Conservation (phyloP, 108 stramenopile genomes). For the Cylindrotheca closterium region DNA sequence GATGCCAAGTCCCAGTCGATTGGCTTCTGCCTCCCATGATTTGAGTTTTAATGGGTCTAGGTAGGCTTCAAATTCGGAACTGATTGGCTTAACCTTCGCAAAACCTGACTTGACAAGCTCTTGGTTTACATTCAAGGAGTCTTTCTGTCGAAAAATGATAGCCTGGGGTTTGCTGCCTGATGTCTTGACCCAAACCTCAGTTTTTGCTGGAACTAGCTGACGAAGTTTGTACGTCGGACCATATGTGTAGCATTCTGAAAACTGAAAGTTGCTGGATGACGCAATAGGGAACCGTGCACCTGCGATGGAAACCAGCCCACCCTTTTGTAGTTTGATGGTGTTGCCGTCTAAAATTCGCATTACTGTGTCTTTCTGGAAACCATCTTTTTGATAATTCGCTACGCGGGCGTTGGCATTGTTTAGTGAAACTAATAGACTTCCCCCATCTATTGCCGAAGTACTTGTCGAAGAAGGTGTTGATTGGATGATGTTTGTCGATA, state of each 20-base stretch:
- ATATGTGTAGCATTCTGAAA: constrained; percentile 45
- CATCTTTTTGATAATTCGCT: background rate
- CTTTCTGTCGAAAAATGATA: constrained; percentile 20
- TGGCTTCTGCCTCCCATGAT: constrained; percentile 31
- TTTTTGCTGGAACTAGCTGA: constrained; percentile 35
- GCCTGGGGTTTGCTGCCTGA: constrained; percentile 3
- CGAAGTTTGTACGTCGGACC: constrained; percentile 47
- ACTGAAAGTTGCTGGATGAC: constrained; percentile 14
- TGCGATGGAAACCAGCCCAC: constrained; percentile 43
- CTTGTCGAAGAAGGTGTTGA: too few species aligned
- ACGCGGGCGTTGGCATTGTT: background rate
- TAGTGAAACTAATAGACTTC: background rate
- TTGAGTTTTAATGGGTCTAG: constrained; percentile 19
- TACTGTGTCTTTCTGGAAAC: constrained; percentile 33
- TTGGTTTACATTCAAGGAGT: constrained; percentile 35
- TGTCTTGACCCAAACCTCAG: constrained; percentile 16
- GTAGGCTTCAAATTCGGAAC: constrained; percentile 9
- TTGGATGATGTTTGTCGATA: too few species aligned
- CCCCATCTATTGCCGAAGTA: background rate
- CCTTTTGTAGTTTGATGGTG: constrained; percentile 47
- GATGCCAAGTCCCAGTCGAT: constrained; percentile 34
- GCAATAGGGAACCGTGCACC: constrained; percentile 37
- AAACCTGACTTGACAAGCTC: constrained; percentile 48
- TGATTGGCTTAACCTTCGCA: constrained; percentile 20
- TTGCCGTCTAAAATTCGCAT: constrained; percentile 50